phyloP scores from a whole-genome alignment of 2,329 filamentous ascomycete species.

The Balansia obtecta region DNA sequence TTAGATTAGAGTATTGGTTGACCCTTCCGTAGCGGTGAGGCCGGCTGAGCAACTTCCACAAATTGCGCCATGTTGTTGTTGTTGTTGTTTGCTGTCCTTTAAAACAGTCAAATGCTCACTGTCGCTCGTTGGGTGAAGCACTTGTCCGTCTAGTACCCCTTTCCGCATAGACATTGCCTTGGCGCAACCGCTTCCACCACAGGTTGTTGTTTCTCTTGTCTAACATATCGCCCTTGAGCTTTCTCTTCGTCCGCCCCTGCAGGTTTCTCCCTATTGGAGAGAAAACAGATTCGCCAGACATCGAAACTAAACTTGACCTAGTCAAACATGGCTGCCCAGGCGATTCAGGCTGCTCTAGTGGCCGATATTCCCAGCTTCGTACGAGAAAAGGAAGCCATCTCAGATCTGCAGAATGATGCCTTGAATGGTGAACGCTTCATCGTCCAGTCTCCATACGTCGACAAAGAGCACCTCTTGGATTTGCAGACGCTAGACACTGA shows the following conservation, averaged over 20 bases:
- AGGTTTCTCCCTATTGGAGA: neutral
- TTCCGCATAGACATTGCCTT: neutral
- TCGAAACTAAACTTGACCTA: neutral
- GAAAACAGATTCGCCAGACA: neutral
- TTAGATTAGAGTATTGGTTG: neutral
- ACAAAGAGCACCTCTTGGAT: conserved; percentile 58
- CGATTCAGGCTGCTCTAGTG: conserved; percentile 13
- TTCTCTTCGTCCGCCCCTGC: neutral
- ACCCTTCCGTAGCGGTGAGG: conserved; percentile 3
- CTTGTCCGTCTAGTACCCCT: neutral
- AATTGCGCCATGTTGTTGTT: neutral
- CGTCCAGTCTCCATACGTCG: conserved; percentile 65
- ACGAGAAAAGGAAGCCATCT: conserved; percentile 14
- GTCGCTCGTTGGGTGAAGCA: neutral
- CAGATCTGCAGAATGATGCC: conserved; percentile 14
- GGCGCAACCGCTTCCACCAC: neutral
- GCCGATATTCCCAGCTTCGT: conserved; percentile 13
- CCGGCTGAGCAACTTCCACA: neutral
- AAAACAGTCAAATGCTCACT: neutral
- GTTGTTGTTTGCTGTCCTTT: neutral
- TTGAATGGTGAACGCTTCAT: conserved; percentile 25
- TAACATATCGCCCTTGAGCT: neutral
- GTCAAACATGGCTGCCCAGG: conserved; percentile 16
- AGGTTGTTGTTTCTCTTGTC: neutral
- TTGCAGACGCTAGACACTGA: conserved; percentile 52